A percentile compares a stretch with the other conserved stretches of the same genome.
Evolutionary conservation across 2,329 filamentous ascomycete species (phyloP).

Genomic region (Alternaria sp.): DNA sequence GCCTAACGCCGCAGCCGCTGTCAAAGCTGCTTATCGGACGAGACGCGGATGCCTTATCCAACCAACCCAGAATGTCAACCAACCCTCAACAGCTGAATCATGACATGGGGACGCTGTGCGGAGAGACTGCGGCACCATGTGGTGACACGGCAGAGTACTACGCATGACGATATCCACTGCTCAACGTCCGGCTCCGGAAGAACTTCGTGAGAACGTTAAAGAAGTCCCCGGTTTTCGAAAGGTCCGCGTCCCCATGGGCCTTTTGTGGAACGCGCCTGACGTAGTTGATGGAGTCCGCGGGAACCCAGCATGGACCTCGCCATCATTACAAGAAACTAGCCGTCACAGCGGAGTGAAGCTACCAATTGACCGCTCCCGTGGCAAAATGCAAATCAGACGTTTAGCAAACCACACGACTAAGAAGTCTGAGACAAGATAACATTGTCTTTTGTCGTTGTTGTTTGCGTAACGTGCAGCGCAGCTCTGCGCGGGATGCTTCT

Average conservation of each 20-base stretch:
- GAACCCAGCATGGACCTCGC: neutral
- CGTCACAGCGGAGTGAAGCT: conserved; percentile 1
- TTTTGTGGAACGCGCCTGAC: conserved; percentile 6
- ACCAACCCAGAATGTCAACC: neutral
- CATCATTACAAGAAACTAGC: conserved; percentile 2
- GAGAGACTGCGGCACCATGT: conserved; percentile 1
- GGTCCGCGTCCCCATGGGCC: conserved; percentile 2
- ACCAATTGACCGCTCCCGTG: conserved; percentile 4
- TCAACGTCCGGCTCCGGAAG: conserved; percentile 4
- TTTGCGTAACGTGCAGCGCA: neutral
- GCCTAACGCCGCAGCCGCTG: neutral
- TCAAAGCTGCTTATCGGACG: neutral
- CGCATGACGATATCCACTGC: conserved; percentile 1
- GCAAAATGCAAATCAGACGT: neutral
- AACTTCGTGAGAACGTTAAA: neutral
- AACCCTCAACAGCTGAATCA: neutral
- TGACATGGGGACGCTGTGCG: neutral
- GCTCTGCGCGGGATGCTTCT: conserved; percentile 2
- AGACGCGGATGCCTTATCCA: neutral
- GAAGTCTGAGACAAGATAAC: neutral
- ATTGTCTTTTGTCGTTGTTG: neutral
- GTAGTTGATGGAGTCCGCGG: neutral
- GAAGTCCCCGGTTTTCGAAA: neutral
- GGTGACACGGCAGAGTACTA: neutral
- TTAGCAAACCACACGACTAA: neutral